Evolutionary conservation across 371 early-diverging fungal genomes (phyloP).

Genomic region (Zopfochytrium polystomum): DNA sequence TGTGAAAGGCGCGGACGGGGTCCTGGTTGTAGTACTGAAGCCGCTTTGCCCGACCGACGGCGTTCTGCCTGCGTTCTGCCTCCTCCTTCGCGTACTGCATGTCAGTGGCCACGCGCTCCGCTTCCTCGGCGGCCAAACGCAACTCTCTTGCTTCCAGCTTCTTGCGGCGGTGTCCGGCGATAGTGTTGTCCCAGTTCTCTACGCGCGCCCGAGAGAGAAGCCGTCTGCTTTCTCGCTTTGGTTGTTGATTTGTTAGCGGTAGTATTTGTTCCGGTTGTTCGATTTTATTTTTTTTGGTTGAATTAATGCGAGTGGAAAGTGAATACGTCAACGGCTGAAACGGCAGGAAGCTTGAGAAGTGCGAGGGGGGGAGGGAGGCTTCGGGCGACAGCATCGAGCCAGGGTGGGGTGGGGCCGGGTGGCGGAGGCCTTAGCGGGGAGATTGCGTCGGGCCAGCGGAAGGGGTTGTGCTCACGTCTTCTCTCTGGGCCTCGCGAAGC

Average conservation of each 20-base stretch:
- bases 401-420: not conserved
- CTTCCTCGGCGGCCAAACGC: constrained; percentile 33
- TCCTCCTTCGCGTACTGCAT: constrained; percentile 34
- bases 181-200: constrained; percentile 42
- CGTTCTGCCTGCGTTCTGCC: constrained; percentile 19
- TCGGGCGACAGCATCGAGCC: not conserved
- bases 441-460: not conserved
- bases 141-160: constrained; percentile 24
- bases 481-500: constrained; percentile 18
- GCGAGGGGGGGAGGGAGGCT: not conserved
- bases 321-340: not conserved
- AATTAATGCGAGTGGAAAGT: not conserved
- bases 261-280: no score
- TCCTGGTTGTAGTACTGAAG: constrained; percentile 43
- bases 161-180: constrained; percentile 37
- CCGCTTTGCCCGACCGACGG: constrained; percentile 40
- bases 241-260: not conserved
- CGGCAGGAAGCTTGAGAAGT: not conserved
- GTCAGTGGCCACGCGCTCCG: constrained; percentile 26
- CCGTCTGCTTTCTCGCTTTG: constrained; percentile 31
- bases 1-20: constrained; percentile 44
- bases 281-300: no score
- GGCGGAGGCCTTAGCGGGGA: not conserved
- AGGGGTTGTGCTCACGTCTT: constrained; percentile 26
- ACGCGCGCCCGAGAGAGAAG: constrained; percentile 35